Base-by-base conservation (phyloP, 2,329 filamentous ascomycete genomes). In the Colletotrichum plurivorum region DNA sequence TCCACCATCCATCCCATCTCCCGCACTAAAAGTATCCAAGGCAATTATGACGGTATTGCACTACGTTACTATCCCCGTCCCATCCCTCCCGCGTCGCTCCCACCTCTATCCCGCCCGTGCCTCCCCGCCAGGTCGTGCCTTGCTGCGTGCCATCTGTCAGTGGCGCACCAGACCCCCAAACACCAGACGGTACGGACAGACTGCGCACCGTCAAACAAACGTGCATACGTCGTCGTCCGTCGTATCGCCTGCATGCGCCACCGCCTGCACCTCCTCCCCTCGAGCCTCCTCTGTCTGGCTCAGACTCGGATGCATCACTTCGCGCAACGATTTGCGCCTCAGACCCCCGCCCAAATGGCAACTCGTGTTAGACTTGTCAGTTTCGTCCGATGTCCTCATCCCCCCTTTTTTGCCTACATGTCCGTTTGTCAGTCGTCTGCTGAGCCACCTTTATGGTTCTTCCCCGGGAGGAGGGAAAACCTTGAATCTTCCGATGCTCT, bases 331-430 rank as follows among this genome's bases (percentile, higher is more conserved):
- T 20, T 66, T 46, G 8, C 54, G 66, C 66, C 22, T 69, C 66
- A 69, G 66, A 54, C 54, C 53, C 62, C 54, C 18, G 25, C 27
- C 45, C 43, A 46, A 51, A 41, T 31, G 43, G 49, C 39, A 31
- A 22, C 49, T 18, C 5, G 6, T n/a, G 10, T 49, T 46, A n/a
- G 8, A 31, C 52, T 63, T 65, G 48, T 68, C 53, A 58, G 25
- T 68, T 53, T 63, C 65, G 52, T 73, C 71, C 53, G 45, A 63
- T 71, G 66, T 74, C 61, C 51, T 57, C 68, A 60, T 62, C 65
- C 61, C 48, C 49, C 57, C 43, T 49, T 58, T 52, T 51, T 63
- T 15, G 31, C 8, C 31, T 10, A 36, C 56, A 20, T 25, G n/a
- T 46, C 2, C 48, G 7, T 58, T 31, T 18, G 18, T 52, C 46